Base-by-base conservation (phyloP, 495 filamentous ascomycete species). In the Darksidea phi region DNA sequence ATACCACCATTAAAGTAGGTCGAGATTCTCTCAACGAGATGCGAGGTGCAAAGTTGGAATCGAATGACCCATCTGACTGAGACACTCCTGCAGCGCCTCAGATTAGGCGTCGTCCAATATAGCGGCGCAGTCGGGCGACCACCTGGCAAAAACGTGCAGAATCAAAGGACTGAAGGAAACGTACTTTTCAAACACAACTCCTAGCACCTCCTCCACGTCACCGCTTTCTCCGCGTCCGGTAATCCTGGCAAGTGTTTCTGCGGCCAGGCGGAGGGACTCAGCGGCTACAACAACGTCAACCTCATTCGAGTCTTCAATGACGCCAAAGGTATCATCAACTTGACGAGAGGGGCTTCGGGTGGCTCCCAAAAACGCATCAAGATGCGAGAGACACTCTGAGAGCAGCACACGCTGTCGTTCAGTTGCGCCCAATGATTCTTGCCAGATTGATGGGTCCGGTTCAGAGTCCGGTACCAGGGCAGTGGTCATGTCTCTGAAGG, bases 151-250 rank as follows among this genome's bases (percentile, higher is more conserved):
- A n/a, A n/a, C n/a, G n/a, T n/a, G n/a, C n/a, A n/a, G 28, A 32
- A 32, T 4, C 3, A 10, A 43, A 47, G 1, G 23, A 53, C 52
- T 15, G 48, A 23, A 12, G 4, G 26, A 21, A 26, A 78, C 79
- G 69, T 70, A 94, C 88, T 95, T 97, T 73, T 99, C 93, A 76
- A 99, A 97, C 1, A 99, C 91, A 38, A 97, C 93, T 1, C 95
- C 95, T 59, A 99, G 75, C 1, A 97, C 91, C 68, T 97, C 94
- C 73, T 99, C 93, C 28, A 99, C 90, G 80, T 99, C 94, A 1
- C 90, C 91, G 42, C 81, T 82, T 58, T 89, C 88, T 1, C 92
- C 94, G 56, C 84, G 84, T 1, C 94, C 94, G 3, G 91, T 97
- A 60, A 97, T 95, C 64, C 85, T 84, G 1, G 89, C 87, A 11